phyloP scores from a whole-genome alignment of 2,329 filamentous ascomycete genomes.

The Elsinoe necatrix region DNA sequence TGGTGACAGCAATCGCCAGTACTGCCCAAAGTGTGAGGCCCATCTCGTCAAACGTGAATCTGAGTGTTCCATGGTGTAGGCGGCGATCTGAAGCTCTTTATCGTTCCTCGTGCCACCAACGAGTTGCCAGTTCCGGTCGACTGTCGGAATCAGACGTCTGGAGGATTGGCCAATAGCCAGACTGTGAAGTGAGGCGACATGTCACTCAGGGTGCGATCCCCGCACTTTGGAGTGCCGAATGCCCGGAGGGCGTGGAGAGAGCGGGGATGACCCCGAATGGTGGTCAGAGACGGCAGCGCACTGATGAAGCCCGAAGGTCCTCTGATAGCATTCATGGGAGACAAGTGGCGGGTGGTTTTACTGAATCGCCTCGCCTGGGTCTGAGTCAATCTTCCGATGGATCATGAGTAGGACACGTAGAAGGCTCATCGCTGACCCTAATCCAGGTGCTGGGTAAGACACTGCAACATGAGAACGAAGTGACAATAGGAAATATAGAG shows the following conservation, averaged over 20 bases:
- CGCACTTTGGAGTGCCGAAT: conserved; percentile 3
- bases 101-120: background rate
- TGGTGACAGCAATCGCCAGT: background rate
- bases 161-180: background rate
- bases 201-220: background rate
- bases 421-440: no score
- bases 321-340: no score
- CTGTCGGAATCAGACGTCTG: background rate
- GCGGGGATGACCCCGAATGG: background rate
- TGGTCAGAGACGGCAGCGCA: background rate
- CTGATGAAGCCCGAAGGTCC: background rate
- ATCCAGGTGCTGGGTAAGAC: no score
- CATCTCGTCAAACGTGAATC: background rate
- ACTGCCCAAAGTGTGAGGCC: background rate
- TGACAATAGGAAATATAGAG: no score
- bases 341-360: no score
- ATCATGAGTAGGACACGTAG: no score
- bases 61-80: background rate
- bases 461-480: no score
- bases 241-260: background rate
- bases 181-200: background rate
- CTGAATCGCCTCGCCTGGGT: no score
- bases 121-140: background rate
- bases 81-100: background rate
- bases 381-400: no score